phyloP scores from a whole-genome alignment of 192 early-diverging fungal genomes.

The Coemansia sp. region DNA sequence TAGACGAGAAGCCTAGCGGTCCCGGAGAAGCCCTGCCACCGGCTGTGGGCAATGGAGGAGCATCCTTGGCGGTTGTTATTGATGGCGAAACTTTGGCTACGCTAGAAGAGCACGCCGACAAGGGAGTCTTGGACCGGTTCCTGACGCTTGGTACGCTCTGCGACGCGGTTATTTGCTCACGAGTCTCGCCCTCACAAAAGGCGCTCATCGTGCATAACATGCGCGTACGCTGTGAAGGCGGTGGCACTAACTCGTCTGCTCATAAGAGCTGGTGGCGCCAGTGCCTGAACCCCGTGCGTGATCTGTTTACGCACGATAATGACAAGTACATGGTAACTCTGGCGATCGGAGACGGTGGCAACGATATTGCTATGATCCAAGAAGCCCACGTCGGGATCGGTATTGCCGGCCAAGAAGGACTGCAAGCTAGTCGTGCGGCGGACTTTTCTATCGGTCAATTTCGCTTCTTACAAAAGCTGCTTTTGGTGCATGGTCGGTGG shows the following conservation, averaged over 20 bases:
- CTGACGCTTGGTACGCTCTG: conserved; percentile 74
- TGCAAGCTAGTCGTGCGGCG: conserved; percentile 81
- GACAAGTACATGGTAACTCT: conserved; percentile 62
- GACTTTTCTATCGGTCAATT: conserved; percentile 95
- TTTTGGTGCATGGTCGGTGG: conserved; percentile 89
- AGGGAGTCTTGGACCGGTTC: conserved; percentile 62
- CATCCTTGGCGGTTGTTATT: conserved; percentile 77
- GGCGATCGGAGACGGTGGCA: conserved; percentile 92
- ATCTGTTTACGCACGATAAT: conserved; percentile 38
- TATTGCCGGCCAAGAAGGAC: conserved; percentile 85
- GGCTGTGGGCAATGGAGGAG: neutral
- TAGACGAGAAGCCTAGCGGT: neutral
- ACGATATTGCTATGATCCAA: conserved; percentile 96
- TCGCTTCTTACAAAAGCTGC: conserved; percentile 73
- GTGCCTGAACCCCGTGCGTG: neutral
- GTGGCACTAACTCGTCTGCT: neutral
- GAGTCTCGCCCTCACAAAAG: conserved; percentile 90
- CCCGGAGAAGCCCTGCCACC: neutral
- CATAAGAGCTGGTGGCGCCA: neutral
- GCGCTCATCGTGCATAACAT: conserved; percentile 79
- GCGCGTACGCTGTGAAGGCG: conserved; percentile 55
- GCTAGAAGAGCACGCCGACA: conserved; percentile 48
- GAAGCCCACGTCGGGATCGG: conserved; percentile 92
- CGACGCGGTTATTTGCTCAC: conserved; percentile 86
- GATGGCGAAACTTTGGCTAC: conserved; percentile 82